Base-by-base conservation (phyloP, 2,329 filamentous ascomycete genomes). In the Capronia epimyces region DNA sequence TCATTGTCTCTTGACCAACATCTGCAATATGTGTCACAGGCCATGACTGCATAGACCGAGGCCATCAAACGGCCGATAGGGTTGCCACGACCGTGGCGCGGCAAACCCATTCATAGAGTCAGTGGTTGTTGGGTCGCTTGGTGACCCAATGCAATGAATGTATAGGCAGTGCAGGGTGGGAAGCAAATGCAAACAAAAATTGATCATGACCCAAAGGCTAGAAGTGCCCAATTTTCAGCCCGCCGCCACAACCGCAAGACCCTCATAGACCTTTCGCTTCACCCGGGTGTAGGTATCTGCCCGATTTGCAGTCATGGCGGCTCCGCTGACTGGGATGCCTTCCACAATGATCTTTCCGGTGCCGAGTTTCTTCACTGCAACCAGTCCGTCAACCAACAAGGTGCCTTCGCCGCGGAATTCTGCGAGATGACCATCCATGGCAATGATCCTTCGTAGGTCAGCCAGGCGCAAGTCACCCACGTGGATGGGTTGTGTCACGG, bases 351-450 rank as follows among this genome's bases (percentile, higher is more conserved):
- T 89, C 60, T 80, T 83, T 0, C 90, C 90, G n/a, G 85, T 86
- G 1, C 82, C 84, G 41, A 85, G 87, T 75, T 98, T 97, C 53
- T 88, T 78, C 40, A 98, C 89, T 3, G 89, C 87, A 5, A 97
- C 90, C 8, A 81, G 80, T 1, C 88, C 87, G 65, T 97, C 91
- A 49, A 98, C 84, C 8, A 98, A 78, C 50, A 98, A 74, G 7
- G 86, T 94, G 55, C 93, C 93, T 69, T 97, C 91, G 43, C 93
- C 93, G 43, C 89, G 79, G 68, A 97, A 96, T 67, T 96, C 93
- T 1, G 91, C 91, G 12, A 81, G 83, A 70, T 96, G 89, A 0
- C 90, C 89, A 2, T 84, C 79, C 12, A 79, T 76, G 62, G 89
- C 84, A 82, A 98, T 87, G 16, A 90, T 79, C 53, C 87, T 84